A percentile compares a stretch with the other conserved stretches of the same genome.
These are phyloP conservation scores for Cyclotella baltica DNA, from an alignment of 108 stramenopile genomes.

Conservation along the genomic window DNA sequence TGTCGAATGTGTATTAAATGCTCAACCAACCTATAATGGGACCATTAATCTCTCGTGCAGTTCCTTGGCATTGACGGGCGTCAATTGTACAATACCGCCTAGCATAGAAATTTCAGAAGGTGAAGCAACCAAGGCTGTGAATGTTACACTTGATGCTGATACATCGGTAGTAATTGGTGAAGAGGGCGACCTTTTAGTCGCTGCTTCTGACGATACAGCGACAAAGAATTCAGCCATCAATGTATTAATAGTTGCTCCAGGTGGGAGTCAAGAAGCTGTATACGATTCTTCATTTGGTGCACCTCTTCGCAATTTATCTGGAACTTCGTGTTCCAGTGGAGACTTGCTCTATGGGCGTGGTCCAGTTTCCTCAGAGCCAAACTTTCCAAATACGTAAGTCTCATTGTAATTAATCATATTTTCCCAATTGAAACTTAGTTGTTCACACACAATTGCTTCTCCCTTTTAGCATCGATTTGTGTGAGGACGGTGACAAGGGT, in stretches of 20 bases:
- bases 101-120: not conserved
- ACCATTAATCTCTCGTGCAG: slow-evolving; percentile 8
- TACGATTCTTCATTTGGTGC: slow-evolving; percentile 4
- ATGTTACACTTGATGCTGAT: not conserved
- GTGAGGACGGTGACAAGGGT: slow-evolving; percentile 2
- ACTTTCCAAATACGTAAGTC: not conserved
- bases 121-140: not conserved
- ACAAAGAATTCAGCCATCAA: not conserved
- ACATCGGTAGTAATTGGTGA: slow-evolving; percentile 1
- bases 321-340: slow-evolving; percentile 7
- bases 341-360: not conserved
- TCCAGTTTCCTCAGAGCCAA: not conserved
- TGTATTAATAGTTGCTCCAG: not conserved
- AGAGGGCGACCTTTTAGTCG: not conserved
- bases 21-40: not conserved
- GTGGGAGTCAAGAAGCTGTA: not conserved
- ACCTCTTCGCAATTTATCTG: not conserved
- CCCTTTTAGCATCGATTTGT: not conserved
- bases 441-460: no score
- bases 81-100: not conserved
- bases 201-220: not conserved
- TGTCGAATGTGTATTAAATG: not conserved
- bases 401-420: not conserved
- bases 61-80: not conserved
- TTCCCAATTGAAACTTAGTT: no score